A percentile compares a stretch with the other conserved stretches of the same genome.
phyloP scores from a whole-genome alignment of 441 rosid species.

The Gossypium laxum region DNA sequence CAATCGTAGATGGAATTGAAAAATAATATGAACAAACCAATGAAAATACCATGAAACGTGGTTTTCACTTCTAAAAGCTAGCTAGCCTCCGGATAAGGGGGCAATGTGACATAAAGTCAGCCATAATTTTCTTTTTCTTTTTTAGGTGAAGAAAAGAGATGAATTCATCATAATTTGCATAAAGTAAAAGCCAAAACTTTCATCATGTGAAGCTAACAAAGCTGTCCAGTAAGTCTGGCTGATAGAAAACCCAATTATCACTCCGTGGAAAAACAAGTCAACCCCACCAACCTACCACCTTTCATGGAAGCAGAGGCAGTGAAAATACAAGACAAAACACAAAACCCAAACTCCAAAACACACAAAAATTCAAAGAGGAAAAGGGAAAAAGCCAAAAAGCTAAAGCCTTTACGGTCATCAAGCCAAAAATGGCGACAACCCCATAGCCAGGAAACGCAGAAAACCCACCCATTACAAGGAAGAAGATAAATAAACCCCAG shows the following conservation, averaged over 20 bases:
- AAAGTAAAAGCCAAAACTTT: constrained; percentile 16
- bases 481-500: not conserved
- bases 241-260: constrained; percentile 18
- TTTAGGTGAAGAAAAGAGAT: not conserved
- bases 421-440: constrained; percentile 22
- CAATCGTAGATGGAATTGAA: not conserved
- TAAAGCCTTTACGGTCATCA: constrained; percentile 23
- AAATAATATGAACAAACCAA: constrained; percentile 5
- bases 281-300: constrained; percentile 72
- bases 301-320: constrained; percentile 31
- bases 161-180: constrained; percentile 13
- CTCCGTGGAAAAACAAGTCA: constrained; percentile 38
- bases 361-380: constrained; percentile 17
- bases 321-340: constrained; percentile 6
- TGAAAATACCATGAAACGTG: not conserved
- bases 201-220: constrained; percentile 20
- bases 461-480: constrained; percentile 14
- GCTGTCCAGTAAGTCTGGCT: constrained; percentile 13
- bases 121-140: not conserved
- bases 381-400: constrained; percentile 19
- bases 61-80: not conserved
- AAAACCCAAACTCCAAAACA: constrained; percentile 7
- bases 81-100: constrained; percentile 15
- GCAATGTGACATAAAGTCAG: constrained; percentile 20
- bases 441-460: not conserved